Evolutionary conservation across 2,329 filamentous ascomycete genomes (phyloP).

Genomic region (Trichoderma guizhouense): DNA sequence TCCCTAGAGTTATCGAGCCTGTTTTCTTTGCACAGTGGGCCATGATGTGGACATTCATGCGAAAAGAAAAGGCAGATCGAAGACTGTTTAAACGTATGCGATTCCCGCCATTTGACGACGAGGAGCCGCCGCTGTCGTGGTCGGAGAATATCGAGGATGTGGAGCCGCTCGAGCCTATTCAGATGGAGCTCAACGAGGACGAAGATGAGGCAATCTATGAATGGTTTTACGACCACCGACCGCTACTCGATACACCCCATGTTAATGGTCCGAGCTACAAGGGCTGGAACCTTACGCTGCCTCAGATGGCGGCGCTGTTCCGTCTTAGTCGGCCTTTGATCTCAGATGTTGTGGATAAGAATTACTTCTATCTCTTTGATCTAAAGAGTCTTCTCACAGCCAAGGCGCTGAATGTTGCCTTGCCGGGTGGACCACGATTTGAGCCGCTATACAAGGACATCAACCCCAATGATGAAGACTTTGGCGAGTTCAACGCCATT

Average conservation of each 20-base stretch:
- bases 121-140: constrained; percentile 96
- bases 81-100: constrained; percentile 98
- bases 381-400: constrained; percentile 91
- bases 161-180: constrained; percentile 93
- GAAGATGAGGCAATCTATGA: constrained; percentile 90
- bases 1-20: constrained; percentile 92
- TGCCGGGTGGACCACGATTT: constrained; percentile 95
- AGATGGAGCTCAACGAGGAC: constrained; percentile 94
- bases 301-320: constrained; percentile 94
- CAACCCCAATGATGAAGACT: constrained; percentile 97
- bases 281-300: constrained; percentile 85
- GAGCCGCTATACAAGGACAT: constrained; percentile 98
- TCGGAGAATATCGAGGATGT: constrained; percentile 99
- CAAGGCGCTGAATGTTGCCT: constrained; percentile 93
- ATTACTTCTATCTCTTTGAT: constrained; percentile 98
- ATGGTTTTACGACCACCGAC: constrained; percentile 96
- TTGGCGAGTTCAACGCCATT: constrained; percentile 99
- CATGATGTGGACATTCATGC: constrained; percentile 99
- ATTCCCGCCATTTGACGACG: constrained; percentile 97
- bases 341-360: constrained; percentile 89
- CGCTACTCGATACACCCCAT: constrained; percentile 84
- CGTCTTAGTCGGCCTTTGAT: constrained; percentile 86
- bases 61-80: constrained; percentile 93
- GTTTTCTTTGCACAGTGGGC: constrained; percentile 99
- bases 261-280: constrained; percentile 98